Evolutionary conservation across 2,329 filamentous ascomycete species (phyloP).

Genomic region (Monosporascus cannonballus): DNA sequence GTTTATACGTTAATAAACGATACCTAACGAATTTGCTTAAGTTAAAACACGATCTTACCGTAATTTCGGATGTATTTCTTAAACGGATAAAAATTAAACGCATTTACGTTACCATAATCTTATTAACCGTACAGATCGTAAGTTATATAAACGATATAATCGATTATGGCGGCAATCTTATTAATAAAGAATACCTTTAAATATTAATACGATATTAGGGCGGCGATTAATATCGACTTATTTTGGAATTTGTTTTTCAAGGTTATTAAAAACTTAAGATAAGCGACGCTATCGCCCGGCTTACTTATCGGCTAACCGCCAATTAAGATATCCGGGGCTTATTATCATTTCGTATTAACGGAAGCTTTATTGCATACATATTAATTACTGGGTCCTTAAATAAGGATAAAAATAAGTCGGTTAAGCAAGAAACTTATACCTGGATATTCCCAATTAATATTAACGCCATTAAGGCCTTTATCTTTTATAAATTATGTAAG

Average conservation of each 20-base stretch:
- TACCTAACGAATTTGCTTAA: too few species aligned
- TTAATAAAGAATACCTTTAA: constrained; percentile 14
- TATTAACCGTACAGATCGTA: constrained; percentile 16
- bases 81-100: neutral
- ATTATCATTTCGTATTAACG: neutral
- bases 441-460: constrained; percentile 33
- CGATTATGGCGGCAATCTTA: constrained; percentile 7
- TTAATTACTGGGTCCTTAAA: too few species aligned
- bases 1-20: too few species aligned
- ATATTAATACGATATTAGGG: constrained; percentile 21
- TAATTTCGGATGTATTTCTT: constrained; percentile 12
- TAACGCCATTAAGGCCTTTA: constrained; percentile 24
- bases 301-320: constrained; percentile 9
- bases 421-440: constrained; percentile 4
- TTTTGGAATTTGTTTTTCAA: constrained; percentile 1
- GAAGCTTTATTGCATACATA: too few species aligned
- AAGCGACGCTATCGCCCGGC: constrained; percentile 8
- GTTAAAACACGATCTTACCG: neutral
- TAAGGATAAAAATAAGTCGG: too few species aligned
- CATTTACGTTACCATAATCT: constrained; percentile 10
- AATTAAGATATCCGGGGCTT: constrained; percentile 12
- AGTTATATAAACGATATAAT: constrained; percentile 17
- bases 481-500: constrained; percentile 16
- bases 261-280: constrained; percentile 6
- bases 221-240: constrained; percentile 12